A percentile compares a stretch with the other conserved stretches of the same genome.
phyloP scores from a whole-genome alignment of 2,329 filamentous ascomycete genomes.

The Cyclaneusma minus region DNA sequence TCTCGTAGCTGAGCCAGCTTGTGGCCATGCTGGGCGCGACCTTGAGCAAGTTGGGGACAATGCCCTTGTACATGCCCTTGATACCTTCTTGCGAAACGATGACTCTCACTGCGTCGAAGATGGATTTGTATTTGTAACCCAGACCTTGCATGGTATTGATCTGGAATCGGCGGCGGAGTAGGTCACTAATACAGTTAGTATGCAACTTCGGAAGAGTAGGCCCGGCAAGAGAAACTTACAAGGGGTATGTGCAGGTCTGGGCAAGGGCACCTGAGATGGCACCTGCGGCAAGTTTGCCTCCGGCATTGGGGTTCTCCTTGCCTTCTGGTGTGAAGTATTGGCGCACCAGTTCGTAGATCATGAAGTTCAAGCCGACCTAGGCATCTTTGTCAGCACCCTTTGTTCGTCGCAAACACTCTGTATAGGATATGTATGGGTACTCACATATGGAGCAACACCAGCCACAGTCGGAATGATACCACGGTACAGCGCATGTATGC shows the following conservation, averaged over 20 bases:
- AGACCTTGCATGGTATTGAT: slow-evolving; percentile 99
- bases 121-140: slow-evolving; percentile 86
- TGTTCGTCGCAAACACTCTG: slow-evolving; percentile 2
- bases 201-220: slow-evolving; percentile 4
- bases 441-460: slow-evolving; percentile 85
- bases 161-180: slow-evolving; percentile 85
- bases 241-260: slow-evolving; percentile 96
- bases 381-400: slow-evolving; percentile 7
- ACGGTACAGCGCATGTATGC: slow-evolving; percentile 72
- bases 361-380: slow-evolving; percentile 90
- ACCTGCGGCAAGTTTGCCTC: slow-evolving; percentile 74
- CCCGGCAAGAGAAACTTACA: slow-evolving; percentile 42
- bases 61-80: slow-evolving; percentile 84
- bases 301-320: slow-evolving; percentile 63
- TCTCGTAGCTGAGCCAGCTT: slow-evolving; percentile 93
- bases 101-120: slow-evolving; percentile 66
- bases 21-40: slow-evolving; percentile 98
- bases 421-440: slow-evolving; percentile 17
- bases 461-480: slow-evolving; percentile 89
- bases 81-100: slow-evolving; percentile 77
- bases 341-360: slow-evolving; percentile 87
- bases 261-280: slow-evolving; percentile 92
- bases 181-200: slow-evolving; percentile 44
- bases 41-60: slow-evolving; percentile 88
- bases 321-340: slow-evolving; percentile 76